Conservation (phyloP, 2,329 filamentous ascomycete species). For the Colletotrichum truncatum region DNA sequence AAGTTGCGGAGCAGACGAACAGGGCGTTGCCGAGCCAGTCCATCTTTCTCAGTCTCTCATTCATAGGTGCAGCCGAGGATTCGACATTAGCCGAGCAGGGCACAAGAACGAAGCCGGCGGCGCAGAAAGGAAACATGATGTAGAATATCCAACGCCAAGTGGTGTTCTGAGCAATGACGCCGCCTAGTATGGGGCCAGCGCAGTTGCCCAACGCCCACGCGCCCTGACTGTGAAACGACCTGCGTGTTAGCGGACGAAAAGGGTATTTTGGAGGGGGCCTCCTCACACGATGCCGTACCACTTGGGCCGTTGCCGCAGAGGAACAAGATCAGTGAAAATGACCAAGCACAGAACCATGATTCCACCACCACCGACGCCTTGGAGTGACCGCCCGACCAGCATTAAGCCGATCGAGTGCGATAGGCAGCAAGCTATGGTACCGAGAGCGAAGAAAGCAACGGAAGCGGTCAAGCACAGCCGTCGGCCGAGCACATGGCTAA, state of each 20-base stretch:
- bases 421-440: constrained; percentile 49
- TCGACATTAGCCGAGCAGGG: background rate
- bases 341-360: constrained; percentile 49
- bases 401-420: constrained; percentile 43
- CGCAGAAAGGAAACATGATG: constrained; percentile 53
- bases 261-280: background rate
- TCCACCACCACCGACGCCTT: constrained; percentile 50
- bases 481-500: constrained; percentile 44
- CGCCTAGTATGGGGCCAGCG: constrained; percentile 48
- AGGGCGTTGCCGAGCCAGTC: constrained; percentile 3
- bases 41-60: background rate
- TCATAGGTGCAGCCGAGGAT: background rate
- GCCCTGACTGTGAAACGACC: constrained; percentile 31
- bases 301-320: constrained; percentile 46
- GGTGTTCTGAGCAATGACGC: constrained; percentile 40
- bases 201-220: constrained; percentile 50
- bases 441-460: constrained; percentile 50
- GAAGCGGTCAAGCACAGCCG: constrained; percentile 42
- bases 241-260: background rate
- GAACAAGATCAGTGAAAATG: constrained; percentile 51
- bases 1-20: background rate
- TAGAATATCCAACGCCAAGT: constrained; percentile 59
- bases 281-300: constrained; percentile 47
- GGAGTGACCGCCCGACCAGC: constrained; percentile 46
- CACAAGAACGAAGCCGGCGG: constrained; percentile 40